Evolutionary conservation across 495 filamentous ascomycete species (phyloP).

Genomic region (Chaetomium cochliodes): DNA sequence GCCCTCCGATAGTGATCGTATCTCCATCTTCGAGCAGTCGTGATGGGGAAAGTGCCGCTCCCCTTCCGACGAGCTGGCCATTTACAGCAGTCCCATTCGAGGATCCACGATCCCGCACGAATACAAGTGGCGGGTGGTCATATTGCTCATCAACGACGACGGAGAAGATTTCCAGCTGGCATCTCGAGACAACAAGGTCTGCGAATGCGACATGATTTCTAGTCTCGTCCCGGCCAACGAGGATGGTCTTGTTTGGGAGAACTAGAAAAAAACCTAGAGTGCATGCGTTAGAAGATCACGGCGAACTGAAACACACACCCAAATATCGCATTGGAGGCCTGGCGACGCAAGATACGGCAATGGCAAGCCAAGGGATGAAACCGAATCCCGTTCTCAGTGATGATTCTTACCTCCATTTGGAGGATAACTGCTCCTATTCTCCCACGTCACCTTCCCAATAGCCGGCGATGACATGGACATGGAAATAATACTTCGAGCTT

Average conservation of each 20-base stretch:
- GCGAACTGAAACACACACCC: background rate
- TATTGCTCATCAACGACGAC: conserved; percentile 48
- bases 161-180: conserved; percentile 62
- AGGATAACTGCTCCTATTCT: conserved; percentile 22
- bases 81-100: conserved; percentile 58
- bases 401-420: conserved; percentile 19
- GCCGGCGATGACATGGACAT: conserved; percentile 14
- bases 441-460: conserved; percentile 21
- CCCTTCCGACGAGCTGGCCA: conserved; percentile 43
- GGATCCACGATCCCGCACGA: conserved; percentile 59
- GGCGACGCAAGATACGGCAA: background rate
- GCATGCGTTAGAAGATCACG: conserved; percentile 1
- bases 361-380: background rate
- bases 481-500: background rate
- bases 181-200: conserved; percentile 52
- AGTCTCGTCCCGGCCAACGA: conserved; percentile 36
- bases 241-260: conserved; percentile 33
- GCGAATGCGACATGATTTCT: conserved; percentile 44
- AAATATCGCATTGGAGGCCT: background rate
- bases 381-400: background rate
- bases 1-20: conserved; percentile 44
- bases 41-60: conserved; percentile 30
- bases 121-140: conserved; percentile 52
- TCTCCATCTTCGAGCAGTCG: conserved; percentile 59
- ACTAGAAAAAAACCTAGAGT: conserved; percentile 26